Evolutionary conservation across 106 monocot genomes (phyloP), one percentile per base, ranked within the genome.

Genomic region (Acorus gramineus): DNA sequence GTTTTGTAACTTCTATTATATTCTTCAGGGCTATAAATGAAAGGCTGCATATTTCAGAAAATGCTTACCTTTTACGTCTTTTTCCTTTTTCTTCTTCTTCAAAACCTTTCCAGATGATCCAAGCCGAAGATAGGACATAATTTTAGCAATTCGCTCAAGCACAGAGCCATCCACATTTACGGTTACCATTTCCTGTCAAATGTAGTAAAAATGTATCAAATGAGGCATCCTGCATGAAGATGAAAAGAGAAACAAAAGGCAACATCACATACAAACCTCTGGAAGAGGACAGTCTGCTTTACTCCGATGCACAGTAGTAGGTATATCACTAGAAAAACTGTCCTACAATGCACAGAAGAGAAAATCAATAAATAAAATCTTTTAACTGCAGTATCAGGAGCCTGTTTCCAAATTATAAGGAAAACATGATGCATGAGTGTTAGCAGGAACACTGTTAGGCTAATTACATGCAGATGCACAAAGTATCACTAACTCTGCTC

Each of bases 111-210:
- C 96, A 5, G 96, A 96, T 52, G 96, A 91, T 68, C 96, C 96
- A 71, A 96, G 87, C 5, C 96, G 90, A 76, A 96, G 85, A 81
- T 96, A 96, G 5, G 90, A 78, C 96, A 96, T 96, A n/a, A 96
- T 96, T 75, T 96, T 96, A 70, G 96, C 80, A 79, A 96, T 96
- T 67, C 96, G 71, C 51, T 96, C 96, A 74, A 96, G 96, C 3
- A 96, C 96, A 60, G 96, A 87, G 66, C 87, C 84, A 78, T 96
- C 96, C 62, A 96, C 87, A 66, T 82, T 81, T 46, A 96, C 96
- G 46, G 83, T 83, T 61, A 96, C 96, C 80, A 87, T 81, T 69
- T 96, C 96, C 96, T 96, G 68, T 55, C 73, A 49, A 72, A 73
- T 47, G 11, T 73, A 62, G 28, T 28, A 28, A 28, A 28, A 28